Evolutionary conservation across 2,329 filamentous ascomycete genomes (phyloP).

Genomic region (Trichophyton equinum): DNA sequence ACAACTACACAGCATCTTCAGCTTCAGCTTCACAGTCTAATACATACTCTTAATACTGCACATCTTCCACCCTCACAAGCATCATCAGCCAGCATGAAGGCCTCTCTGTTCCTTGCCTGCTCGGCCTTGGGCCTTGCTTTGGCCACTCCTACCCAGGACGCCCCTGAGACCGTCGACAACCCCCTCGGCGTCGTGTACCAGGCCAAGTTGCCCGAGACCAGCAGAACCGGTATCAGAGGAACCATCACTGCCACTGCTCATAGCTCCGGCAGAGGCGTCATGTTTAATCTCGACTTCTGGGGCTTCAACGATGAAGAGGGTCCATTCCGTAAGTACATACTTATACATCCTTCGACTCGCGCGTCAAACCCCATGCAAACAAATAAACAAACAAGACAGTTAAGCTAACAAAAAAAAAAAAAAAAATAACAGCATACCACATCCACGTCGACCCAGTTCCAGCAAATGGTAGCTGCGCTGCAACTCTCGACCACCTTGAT

Average conservation of each 20-base stretch:
- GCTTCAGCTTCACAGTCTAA: background rate
- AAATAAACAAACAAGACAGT: background rate
- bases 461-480: slow-evolving; percentile 56
- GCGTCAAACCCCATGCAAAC: background rate
- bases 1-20: background rate
- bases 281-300: slow-evolving; percentile 43
- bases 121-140: slow-evolving; percentile 16
- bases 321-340: slow-evolving; percentile 33
- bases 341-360: too few relatives aligned
- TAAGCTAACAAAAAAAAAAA: background rate
- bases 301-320: slow-evolving; percentile 44
- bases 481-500: slow-evolving; percentile 56
- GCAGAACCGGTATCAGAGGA: slow-evolving; percentile 45
- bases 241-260: slow-evolving; percentile 37
- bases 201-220: slow-evolving; percentile 43
- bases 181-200: slow-evolving; percentile 42
- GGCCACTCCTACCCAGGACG: slow-evolving; percentile 29
- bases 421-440: slow-evolving; percentile 47
- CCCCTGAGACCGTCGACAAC: slow-evolving; percentile 44
- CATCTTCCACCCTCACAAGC: background rate
- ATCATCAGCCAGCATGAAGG: background rate
- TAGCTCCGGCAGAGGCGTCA: slow-evolving; percentile 43
- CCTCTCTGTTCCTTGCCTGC: slow-evolving; percentile 2
- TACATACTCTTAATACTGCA: background rate
- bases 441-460: slow-evolving; percentile 56